Conservation (phyloP, 2,329 filamentous ascomycete species). For the Leptoxyphium fumago region DNA sequence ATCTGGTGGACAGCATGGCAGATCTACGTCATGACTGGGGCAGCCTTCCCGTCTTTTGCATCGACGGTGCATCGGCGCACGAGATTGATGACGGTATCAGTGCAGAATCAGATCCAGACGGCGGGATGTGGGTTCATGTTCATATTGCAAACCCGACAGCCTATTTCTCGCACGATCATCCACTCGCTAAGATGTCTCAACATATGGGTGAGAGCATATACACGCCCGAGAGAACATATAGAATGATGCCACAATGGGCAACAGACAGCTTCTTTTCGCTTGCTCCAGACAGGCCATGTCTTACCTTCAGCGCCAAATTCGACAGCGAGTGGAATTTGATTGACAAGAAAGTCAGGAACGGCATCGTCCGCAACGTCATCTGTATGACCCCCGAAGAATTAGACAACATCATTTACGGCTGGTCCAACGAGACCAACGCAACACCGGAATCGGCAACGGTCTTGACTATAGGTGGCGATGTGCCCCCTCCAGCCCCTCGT, state of each 20-base stretch:
- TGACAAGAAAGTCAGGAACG: slow-evolving; percentile 39
- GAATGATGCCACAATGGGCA: slow-evolving; percentile 40
- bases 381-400: slow-evolving; percentile 34
- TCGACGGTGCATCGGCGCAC: slow-evolving; percentile 50
- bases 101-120: slow-evolving; percentile 35
- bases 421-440: neutral
- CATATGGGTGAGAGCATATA: slow-evolving; percentile 42
- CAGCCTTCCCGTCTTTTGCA: slow-evolving; percentile 51
- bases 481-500: slow-evolving; percentile 8
- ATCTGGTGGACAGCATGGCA: slow-evolving; percentile 40
- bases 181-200: slow-evolving; percentile 46
- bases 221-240: slow-evolving; percentile 40
- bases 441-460: slow-evolving; percentile 5
- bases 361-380: slow-evolving; percentile 40
- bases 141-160: slow-evolving; percentile 70
- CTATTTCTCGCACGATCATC: slow-evolving; percentile 44
- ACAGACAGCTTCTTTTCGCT: slow-evolving; percentile 41
- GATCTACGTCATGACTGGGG: slow-evolving; percentile 45
- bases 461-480: slow-evolving; percentile 20
- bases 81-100: slow-evolving; percentile 74
- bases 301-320: slow-evolving; percentile 47
- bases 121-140: slow-evolving; percentile 51
- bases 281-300: slow-evolving; percentile 35
- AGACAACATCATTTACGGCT: slow-evolving; percentile 2
- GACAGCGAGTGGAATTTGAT: slow-evolving; percentile 36